Conservation (phyloP, 2,329 filamentous ascomycete species). For the Spiromastix sp. region DNA sequence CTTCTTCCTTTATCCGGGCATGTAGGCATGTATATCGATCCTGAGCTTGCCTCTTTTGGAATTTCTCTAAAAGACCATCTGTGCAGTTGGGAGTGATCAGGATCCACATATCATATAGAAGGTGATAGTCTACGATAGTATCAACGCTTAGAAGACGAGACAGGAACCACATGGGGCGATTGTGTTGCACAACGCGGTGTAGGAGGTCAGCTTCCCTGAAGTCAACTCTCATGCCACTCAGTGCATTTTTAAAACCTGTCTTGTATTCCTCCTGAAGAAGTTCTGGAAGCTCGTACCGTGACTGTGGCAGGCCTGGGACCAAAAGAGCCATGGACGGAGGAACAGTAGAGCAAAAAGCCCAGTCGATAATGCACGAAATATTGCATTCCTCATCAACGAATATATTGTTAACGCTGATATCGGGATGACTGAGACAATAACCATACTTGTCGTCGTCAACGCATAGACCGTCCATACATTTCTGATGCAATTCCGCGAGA, state of each 20-base stretch:
- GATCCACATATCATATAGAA: conserved; percentile 14
- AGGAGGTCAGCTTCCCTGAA: conserved; percentile 1
- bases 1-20: background rate
- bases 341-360: conserved; percentile 15
- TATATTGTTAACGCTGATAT: conserved; percentile 31
- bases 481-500: conserved; percentile 12
- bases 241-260: conserved; percentile 8
- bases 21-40: background rate
- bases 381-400: conserved; percentile 23
- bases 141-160: conserved; percentile 15
- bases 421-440: conserved; percentile 18
- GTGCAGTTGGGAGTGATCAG: background rate
- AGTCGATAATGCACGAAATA: conserved; percentile 23
- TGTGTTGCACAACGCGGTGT: conserved; percentile 5
- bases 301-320: conserved; percentile 15
- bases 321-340: conserved; percentile 14
- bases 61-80: background rate
- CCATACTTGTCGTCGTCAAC: conserved; percentile 4
- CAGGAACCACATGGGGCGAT: conserved; percentile 11
- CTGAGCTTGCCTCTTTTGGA: background rate
- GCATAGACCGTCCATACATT: conserved; percentile 5
- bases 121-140: conserved; percentile 11
- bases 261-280: conserved; percentile 7
- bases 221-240: background rate
- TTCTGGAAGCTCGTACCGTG: conserved; percentile 10